Percentiles rank a stretch among this genome's conserved stretches.
Evolutionary conservation across 257 asterid genomes (phyloP).

Genomic region (Solanum dulcamara): DNA sequence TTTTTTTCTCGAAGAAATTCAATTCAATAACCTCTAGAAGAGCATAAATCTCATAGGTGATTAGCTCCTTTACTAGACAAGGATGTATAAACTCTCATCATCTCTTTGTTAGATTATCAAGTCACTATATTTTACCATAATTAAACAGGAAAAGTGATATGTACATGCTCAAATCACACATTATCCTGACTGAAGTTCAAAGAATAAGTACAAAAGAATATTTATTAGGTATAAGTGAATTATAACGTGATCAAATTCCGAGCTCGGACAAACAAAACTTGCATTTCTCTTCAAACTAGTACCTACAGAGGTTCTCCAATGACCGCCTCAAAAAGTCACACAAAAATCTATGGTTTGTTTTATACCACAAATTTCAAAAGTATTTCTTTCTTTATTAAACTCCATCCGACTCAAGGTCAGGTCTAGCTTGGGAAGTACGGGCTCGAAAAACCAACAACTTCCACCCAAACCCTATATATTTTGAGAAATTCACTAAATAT

Average conservation of each 20-base stretch:
- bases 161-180: not conserved
- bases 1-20: not conserved
- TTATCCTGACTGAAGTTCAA: not conserved
- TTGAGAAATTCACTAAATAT: not conserved
- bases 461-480: not conserved
- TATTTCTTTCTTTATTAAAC: not conserved
- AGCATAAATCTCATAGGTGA: not conserved
- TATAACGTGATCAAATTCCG: not conserved
- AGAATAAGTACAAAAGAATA: not conserved
- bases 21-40: not conserved
- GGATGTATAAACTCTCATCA: not conserved
- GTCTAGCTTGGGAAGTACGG: not conserved
- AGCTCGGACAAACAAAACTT: not conserved
- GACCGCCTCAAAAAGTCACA: too few relatives aligned
- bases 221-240: not conserved
- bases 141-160: not conserved
- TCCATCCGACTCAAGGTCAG: not conserved
- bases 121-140: not conserved
- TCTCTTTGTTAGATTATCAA: not conserved
- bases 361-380: not conserved
- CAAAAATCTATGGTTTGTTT: not conserved
- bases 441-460: not conserved
- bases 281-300: not conserved
- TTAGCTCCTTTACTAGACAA: not conserved
- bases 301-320: too few relatives aligned